phyloP scores from a whole-genome alignment of 345 rosid species.

The Physaria fendleri region DNA sequence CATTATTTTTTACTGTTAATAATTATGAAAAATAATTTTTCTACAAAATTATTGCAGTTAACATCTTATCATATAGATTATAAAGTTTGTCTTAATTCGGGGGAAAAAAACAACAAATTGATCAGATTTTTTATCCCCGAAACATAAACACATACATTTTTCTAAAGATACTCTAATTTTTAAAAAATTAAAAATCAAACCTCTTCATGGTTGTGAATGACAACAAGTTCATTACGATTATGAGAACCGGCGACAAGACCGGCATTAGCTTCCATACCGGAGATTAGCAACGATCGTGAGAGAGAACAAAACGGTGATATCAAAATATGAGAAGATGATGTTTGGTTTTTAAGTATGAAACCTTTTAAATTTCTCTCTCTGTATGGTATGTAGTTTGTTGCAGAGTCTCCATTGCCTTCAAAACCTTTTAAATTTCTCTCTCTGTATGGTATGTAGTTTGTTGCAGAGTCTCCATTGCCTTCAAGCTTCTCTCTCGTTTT shows the following conservation, averaged over 20 bases:
- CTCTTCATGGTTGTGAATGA: slow-evolving; percentile 97
- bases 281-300: background rate
- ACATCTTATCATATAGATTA: background rate
- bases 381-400: slow-evolving; percentile 52
- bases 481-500: slow-evolving; percentile 35
- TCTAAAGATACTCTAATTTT: background rate
- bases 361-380: slow-evolving; percentile 14
- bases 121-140: background rate
- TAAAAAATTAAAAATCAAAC: slow-evolving; percentile 43
- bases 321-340: slow-evolving; percentile 3
- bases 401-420: slow-evolving; percentile 86
- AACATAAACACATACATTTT: background rate
- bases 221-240: slow-evolving; percentile 97
- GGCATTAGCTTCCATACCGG: slow-evolving; percentile 92
- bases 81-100: background rate
- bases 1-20: background rate
- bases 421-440: slow-evolving; percentile 1
- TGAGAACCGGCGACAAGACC: slow-evolving; percentile 98
- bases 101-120: background rate
- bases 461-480: slow-evolving; percentile 94
- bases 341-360: slow-evolving; percentile 31
- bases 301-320: background rate
- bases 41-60: background rate
- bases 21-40: background rate
- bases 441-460: slow-evolving; percentile 44